Evolutionary conservation across 2,329 filamentous ascomycete species (phyloP).

Genomic region (Fusarium algeriense): DNA sequence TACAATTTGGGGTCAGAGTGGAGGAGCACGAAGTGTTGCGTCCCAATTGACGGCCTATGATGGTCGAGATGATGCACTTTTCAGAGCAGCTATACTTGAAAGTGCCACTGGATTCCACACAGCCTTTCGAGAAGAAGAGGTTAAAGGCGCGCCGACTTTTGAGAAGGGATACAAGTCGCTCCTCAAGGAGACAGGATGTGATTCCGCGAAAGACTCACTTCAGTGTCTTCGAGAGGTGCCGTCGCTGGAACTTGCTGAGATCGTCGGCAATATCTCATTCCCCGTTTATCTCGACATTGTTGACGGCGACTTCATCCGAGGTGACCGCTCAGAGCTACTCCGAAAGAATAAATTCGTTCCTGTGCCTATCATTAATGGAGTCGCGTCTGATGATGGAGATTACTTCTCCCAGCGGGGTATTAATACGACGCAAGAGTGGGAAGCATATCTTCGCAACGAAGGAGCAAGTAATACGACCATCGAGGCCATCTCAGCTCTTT

Average conservation of each 20-base stretch:
- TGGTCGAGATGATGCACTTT: constrained; percentile 15
- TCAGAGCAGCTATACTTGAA: constrained; percentile 35
- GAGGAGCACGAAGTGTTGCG: constrained; percentile 26
- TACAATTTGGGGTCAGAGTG: constrained; percentile 35
- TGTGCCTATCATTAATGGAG: constrained; percentile 19
- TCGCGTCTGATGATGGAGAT: constrained; percentile 18
- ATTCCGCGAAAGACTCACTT: neutral
- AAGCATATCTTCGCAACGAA: constrained; percentile 15
- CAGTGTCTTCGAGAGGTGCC: constrained; percentile 31
- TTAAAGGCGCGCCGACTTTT: neutral
- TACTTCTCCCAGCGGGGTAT: constrained; percentile 25
- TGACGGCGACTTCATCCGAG: constrained; percentile 26
- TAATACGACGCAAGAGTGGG: constrained; percentile 30
- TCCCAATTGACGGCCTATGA: constrained; percentile 33
- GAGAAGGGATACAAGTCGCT: constrained; percentile 23
- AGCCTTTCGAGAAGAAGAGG: constrained; percentile 10
- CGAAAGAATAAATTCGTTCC: constrained; percentile 22
- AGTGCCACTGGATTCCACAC: constrained; percentile 33
- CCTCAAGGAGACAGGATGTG: neutral
- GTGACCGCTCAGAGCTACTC: constrained; percentile 19
- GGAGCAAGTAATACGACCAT: constrained; percentile 14
- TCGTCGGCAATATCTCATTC: constrained; percentile 21
- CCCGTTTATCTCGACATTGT: constrained; percentile 30
- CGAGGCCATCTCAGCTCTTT: constrained; percentile 13
- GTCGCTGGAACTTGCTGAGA: constrained; percentile 18